Evolutionary conservation across 495 filamentous ascomycete genomes (phyloP).

Genomic region (Penicillium ucsense): DNA sequence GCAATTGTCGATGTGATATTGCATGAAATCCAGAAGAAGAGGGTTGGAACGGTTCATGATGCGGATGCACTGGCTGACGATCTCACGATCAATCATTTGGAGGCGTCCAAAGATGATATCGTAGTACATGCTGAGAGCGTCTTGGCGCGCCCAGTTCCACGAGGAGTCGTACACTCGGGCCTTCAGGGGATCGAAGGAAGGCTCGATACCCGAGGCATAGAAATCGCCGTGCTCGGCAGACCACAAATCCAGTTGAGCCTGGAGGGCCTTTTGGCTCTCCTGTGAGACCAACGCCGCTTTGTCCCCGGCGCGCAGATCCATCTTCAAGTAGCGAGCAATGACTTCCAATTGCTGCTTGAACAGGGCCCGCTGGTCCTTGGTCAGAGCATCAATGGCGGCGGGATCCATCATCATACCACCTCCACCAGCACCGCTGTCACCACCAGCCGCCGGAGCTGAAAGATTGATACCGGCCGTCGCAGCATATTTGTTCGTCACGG

Average conservation of each 20-base stretch:
- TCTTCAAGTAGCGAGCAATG: conserved; percentile 89
- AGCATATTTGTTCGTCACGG: conserved; percentile 83
- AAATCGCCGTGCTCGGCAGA: conserved; percentile 90
- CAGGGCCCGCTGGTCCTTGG: conserved; percentile 84
- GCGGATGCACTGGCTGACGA: conserved; percentile 94
- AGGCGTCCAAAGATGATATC: conserved; percentile 97
- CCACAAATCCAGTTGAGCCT: conserved; percentile 92
- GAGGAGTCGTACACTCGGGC: conserved; percentile 95
- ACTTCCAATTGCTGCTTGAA: conserved; percentile 98
- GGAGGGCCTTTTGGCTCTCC: conserved; percentile 73
- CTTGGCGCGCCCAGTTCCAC: conserved; percentile 99
- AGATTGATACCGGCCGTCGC: conserved; percentile 74
- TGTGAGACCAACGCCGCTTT: conserved; percentile 80
- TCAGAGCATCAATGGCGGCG: conserved; percentile 90
- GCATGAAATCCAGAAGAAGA: conserved; percentile 94
- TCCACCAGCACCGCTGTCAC: conserved; percentile 58
- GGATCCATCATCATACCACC: conserved; percentile 98
- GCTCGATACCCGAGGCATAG: conserved; percentile 90
- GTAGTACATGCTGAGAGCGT: conserved; percentile 97
- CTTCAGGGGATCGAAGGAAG: conserved; percentile 85
- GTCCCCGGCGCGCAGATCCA: conserved; percentile 90
- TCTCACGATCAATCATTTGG: conserved; percentile 89
- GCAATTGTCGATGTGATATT: conserved; percentile 99
- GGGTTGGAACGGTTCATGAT: conserved; percentile 99
- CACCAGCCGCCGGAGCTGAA: conserved; percentile 63